These are phyloP conservation scores for Calonectria hawksworthii DNA, from an alignment of 2,329 filamentous ascomycete genomes.

Conservation along the genomic window DNA sequence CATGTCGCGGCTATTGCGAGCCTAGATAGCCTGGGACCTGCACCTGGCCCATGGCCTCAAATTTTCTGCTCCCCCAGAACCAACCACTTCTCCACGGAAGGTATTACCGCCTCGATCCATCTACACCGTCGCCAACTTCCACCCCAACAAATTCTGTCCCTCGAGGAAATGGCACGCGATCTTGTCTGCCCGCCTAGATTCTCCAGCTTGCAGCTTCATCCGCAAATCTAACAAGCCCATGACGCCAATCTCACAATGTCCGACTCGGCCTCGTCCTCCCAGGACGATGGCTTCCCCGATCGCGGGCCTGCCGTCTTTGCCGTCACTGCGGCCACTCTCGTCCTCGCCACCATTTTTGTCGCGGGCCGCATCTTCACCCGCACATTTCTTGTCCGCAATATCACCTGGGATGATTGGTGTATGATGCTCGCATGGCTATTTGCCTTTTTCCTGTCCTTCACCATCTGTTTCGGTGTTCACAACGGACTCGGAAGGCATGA, in stretches of 20 bases:
- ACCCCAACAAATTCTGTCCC: constrained; percentile 1
- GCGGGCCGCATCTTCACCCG: constrained; percentile 80
- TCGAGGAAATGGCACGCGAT: constrained; percentile 41
- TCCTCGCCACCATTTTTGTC: constrained; percentile 81
- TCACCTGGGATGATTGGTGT: constrained; percentile 84
- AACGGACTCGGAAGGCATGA: constrained; percentile 80
- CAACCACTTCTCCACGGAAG: constrained; percentile 2
- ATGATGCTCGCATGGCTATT: constrained; percentile 85
- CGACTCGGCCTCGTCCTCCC: constrained; percentile 40
- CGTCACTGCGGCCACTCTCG: constrained; percentile 78
- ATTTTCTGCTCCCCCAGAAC: not conserved
- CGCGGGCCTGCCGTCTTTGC: constrained; percentile 75
- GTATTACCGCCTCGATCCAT: not conserved
- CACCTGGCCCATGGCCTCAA: not conserved
- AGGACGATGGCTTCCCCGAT: constrained; percentile 55
- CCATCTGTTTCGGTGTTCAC: constrained; percentile 74
- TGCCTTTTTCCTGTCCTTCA: constrained; percentile 76
- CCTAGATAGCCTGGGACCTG: not conserved
- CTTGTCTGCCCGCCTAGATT: constrained; percentile 31
- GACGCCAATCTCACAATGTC: constrained; percentile 45
- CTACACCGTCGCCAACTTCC: not conserved
- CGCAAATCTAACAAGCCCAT: constrained; percentile 40
- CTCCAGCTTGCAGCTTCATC: constrained; percentile 31
- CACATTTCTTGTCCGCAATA: constrained; percentile 77
- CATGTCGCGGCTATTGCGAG: not conserved